Base-by-base conservation (phyloP, 1,284 basidiomycete genomes). In the Ceratobasidium sp. region DNA sequence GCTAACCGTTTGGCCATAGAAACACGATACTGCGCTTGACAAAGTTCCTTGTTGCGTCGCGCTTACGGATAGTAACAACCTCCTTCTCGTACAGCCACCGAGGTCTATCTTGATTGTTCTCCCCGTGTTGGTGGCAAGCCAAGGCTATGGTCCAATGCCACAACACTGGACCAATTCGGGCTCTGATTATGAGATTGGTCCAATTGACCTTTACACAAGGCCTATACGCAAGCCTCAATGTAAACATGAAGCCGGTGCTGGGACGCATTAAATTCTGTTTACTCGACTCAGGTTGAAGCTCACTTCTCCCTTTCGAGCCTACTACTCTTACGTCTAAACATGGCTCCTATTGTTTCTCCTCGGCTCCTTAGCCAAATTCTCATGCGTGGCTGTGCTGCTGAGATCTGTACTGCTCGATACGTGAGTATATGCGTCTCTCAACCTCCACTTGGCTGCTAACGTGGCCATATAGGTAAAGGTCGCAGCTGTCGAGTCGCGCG, bases 361-460 rank as follows among this genome's bases (percentile, higher is more conserved):
- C 55, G 56, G 38, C 5, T 68, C 42, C 31, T 68, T 42, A 47
- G 25, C 29, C 40, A 68, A 32, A 68, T 68, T 31, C 31, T 68
- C 10, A 68, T 68, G 65, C 27, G 56, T 22, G 65, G 53, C n/a
- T 55, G 38, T 27, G 32, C 53, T 13, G 17, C 35, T 17, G 53
- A 34, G n/a, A 15, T 47, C 7, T 25, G 22, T 32, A 32, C 32
- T 12, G 15, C 53, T 27, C 34, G 49, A 29, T 25, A n/a, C 20
- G 65, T 68, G 47, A 29, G 65, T 68, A 34, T 55, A 68, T 68
- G 65, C 65, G 32, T 13, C 3, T 45, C 31, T n/a, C 31, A 17
- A 6, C 42, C 4, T 40, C 20, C 20, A 40, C 31, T 40, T 34
- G 13, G 17, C 12, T 10, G 49, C 32, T 52, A 29, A 64, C 8